Conservation (phyloP, 2,329 filamentous ascomycete genomes). For the Aspergillus sp. region DNA sequence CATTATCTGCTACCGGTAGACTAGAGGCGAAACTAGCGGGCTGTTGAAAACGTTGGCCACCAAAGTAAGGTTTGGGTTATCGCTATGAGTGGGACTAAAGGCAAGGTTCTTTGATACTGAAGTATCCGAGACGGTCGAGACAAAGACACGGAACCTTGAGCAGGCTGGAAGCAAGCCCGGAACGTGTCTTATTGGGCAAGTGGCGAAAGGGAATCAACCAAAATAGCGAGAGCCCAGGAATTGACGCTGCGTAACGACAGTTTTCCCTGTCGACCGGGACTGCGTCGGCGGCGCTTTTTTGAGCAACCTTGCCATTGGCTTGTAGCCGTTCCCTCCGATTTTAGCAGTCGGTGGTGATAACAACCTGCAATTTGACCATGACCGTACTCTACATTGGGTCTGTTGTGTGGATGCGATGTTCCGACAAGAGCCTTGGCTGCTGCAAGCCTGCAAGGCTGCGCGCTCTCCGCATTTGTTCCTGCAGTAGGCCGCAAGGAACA, state of each 20-base stretch:
- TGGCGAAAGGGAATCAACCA: neutral
- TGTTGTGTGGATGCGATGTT: slow-evolving; percentile 1
- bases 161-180: neutral
- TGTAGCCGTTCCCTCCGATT: neutral
- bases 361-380: neutral
- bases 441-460: slow-evolving; percentile 19
- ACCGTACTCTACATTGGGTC: slow-evolving; percentile 13
- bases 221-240: neutral
- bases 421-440: slow-evolving; percentile 13
- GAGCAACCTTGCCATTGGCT: slow-evolving; percentile 3
- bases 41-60: neutral
- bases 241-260: neutral
- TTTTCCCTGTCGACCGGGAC: neutral
- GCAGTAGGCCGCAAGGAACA: slow-evolving; percentile 34
- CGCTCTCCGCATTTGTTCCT: slow-evolving; percentile 34
- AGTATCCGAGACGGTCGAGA: neutral
- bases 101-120: neutral
- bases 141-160: neutral
- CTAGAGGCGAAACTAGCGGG: neutral
- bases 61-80: neutral
- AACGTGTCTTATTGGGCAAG: neutral
- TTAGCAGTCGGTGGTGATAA: slow-evolving; percentile 1
- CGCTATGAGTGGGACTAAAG: neutral
- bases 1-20: neutral
- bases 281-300: neutral